Evolutionary conservation across 2,329 filamentous ascomycete species (phyloP).

Genomic region (Aphanoascus verrucosus): DNA sequence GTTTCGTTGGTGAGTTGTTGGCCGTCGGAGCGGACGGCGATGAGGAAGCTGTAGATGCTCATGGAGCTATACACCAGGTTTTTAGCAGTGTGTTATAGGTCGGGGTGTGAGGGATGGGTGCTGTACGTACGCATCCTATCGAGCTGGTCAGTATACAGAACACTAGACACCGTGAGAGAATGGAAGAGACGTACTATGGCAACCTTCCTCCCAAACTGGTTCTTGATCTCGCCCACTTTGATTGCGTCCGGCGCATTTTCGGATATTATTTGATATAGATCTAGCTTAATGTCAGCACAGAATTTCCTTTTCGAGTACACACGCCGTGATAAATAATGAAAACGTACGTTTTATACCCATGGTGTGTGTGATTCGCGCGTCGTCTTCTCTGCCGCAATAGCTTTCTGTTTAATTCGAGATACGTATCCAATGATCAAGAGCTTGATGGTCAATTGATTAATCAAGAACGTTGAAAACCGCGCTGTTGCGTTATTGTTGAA

Average conservation of each 20-base stretch:
- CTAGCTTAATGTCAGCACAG: slow-evolving; percentile 24
- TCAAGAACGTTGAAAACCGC: neutral
- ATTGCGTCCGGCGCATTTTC: slow-evolving; percentile 91
- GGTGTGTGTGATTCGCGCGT: neutral
- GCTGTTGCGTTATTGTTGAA: neutral
- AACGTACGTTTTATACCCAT: slow-evolving; percentile 45
- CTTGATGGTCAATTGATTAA: neutral
- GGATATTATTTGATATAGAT: slow-evolving; percentile 70
- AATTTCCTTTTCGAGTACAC: slow-evolving; percentile 15
- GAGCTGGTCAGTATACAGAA: neutral
- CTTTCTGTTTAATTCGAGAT: neutral
- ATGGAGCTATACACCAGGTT: slow-evolving; percentile 63
- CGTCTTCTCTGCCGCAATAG: neutral
- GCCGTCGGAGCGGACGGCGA: slow-evolving; percentile 91
- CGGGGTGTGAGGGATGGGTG: neutral
- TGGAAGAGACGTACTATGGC: slow-evolving; percentile 61
- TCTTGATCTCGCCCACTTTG: slow-evolving; percentile 97
- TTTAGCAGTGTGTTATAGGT: neutral
- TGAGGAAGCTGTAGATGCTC: slow-evolving; percentile 98
- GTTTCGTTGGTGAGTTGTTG: slow-evolving; percentile 92
- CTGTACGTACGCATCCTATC: slow-evolving; percentile 41
- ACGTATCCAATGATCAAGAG: neutral
- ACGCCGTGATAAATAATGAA: neutral
- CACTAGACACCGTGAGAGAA: slow-evolving; percentile 14
- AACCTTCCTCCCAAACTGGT: slow-evolving; percentile 96